Conservation (phyloP, 352 stramenopile genomes). For the Pythium aquatile region DNA sequence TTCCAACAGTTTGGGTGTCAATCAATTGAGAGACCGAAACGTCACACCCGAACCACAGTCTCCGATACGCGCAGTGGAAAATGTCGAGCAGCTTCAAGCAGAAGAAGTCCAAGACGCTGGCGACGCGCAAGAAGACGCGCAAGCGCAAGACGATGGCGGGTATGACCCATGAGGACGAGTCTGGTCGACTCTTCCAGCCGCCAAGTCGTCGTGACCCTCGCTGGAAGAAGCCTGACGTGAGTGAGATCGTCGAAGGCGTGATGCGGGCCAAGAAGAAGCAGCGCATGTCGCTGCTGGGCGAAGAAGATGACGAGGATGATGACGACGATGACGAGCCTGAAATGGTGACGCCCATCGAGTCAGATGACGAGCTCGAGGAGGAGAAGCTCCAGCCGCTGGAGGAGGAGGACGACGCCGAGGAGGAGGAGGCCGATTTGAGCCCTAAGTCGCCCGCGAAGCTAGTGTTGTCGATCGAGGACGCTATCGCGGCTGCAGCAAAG, state of each 20-base stretch:
- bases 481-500: conserved; percentile 34
- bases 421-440: conserved; percentile 5
- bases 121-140: conserved; percentile 75
- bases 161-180: conserved; percentile 66
- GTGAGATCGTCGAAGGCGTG: conserved; percentile 38
- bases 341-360: conserved; percentile 22
- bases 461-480: conserved; percentile 51
- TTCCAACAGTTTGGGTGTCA: conserved; percentile 7
- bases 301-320: conserved; percentile 19
- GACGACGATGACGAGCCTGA: conserved; percentile 16
- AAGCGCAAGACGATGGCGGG: conserved; percentile 66
- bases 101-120: conserved; percentile 81
- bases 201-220: conserved; percentile 66
- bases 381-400: conserved; percentile 23
- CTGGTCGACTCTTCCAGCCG: conserved; percentile 64
- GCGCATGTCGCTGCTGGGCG: conserved; percentile 18
- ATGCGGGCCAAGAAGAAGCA: conserved; percentile 43
- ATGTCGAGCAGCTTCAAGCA: conserved; percentile 87
- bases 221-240: conserved; percentile 65
- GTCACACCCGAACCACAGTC: not conserved
- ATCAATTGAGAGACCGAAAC: conserved; percentile 7
- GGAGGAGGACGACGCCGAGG: conserved; percentile 26
- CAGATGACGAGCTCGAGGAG: conserved; percentile 27
- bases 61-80: not conserved
- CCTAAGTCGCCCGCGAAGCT: conserved; percentile 42